Evolutionary conservation across 164 flowering plant species (phyloP).

Genomic region (Berberis vulgaris): DNA sequence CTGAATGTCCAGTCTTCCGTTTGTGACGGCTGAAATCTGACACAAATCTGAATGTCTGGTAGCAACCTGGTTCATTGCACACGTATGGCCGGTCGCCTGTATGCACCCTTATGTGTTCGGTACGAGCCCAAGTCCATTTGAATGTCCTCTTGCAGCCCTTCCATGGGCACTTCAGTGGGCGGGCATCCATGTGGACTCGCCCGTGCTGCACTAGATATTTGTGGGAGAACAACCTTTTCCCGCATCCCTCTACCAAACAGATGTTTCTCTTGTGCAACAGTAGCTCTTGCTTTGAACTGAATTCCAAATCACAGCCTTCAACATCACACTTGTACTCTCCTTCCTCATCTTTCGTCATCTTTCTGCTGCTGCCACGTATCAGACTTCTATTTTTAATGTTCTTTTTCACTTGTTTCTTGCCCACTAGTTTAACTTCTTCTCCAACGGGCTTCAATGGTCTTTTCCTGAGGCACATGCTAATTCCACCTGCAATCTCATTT

Average conservation of each 20-base stretch:
- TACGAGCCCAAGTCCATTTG: conserved; percentile 99
- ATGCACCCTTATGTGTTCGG: conserved; percentile 95
- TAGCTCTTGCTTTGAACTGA: conserved; percentile 66
- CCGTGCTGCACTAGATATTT: conserved; percentile 90
- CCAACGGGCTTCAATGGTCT: conserved; percentile 25
- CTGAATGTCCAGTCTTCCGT: conserved; percentile 86
- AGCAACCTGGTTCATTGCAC: conserved; percentile 76
- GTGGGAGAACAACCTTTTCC: conserved; percentile 91
- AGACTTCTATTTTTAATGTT: conserved; percentile 8
- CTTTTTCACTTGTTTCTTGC: conserved; percentile 19
- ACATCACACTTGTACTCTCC: conserved; percentile 59
- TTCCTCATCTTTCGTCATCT: conserved; percentile 28
- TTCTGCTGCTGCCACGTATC: background rate
- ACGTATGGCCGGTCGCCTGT: conserved; percentile 92
- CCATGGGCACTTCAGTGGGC: conserved; percentile 96
- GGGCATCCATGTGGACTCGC: conserved; percentile 81
- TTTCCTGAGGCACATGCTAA: conserved; percentile 64
- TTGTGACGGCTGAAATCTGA: conserved; percentile 99
- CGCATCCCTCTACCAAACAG: conserved; percentile 85
- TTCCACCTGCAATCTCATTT: conserved; percentile 41
- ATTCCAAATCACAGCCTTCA: conserved; percentile 86
- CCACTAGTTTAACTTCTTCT: conserved; percentile 19
- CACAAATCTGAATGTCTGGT: conserved; percentile 91
- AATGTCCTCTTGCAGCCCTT: conserved; percentile 97
- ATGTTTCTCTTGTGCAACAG: conserved; percentile 60